Percentiles rank a stretch among this genome's conserved stretches.
Conservation (phyloP, 2,329 filamentous ascomycete genomes). For the Xylaria sp. region DNA sequence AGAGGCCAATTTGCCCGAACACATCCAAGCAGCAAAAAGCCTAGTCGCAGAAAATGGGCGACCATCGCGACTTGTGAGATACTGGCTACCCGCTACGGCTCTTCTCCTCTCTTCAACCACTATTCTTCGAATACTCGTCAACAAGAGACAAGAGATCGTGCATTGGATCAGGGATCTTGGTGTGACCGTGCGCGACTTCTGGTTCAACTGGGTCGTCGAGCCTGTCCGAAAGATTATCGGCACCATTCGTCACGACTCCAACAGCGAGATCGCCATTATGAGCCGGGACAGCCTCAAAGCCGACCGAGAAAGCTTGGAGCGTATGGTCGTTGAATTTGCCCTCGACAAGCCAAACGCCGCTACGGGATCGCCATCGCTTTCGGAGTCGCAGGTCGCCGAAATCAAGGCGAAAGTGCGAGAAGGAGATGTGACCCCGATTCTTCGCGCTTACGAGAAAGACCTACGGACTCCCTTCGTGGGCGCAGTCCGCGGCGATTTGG, state of each 20-base stretch:
- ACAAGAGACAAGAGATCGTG: constrained; percentile 74
- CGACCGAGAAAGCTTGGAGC: constrained; percentile 87
- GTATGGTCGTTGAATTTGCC: constrained; percentile 98
- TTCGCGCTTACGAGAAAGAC: constrained; percentile 90
- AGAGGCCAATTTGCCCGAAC: constrained; percentile 66
- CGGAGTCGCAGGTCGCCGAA: constrained; percentile 69
- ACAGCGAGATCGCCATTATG: constrained; percentile 95
- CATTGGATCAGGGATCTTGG: constrained; percentile 82
- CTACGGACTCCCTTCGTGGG: constrained; percentile 80
- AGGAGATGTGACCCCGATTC: constrained; percentile 88
- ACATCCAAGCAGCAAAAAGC: constrained; percentile 58
- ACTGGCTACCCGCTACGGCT: constrained; percentile 79
- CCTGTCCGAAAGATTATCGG: constrained; percentile 80
- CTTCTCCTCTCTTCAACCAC: constrained; percentile 84
- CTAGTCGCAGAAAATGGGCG: constrained; percentile 70
- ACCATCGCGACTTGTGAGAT: constrained; percentile 75
- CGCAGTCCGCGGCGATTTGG: constrained; percentile 81
- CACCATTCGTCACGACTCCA: constrained; percentile 90
- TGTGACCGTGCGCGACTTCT: constrained; percentile 82
- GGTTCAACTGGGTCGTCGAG: constrained; percentile 93
- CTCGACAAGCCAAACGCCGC: constrained; percentile 73
- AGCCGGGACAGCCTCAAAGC: constrained; percentile 89
- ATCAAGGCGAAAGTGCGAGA: constrained; percentile 82
- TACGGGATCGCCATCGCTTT: constrained; percentile 54
- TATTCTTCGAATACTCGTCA: constrained; percentile 76